These are phyloP conservation scores for Ceratocystis destructans DNA, from an alignment of 2,329 filamentous ascomycete species.

Conservation along the genomic window DNA sequence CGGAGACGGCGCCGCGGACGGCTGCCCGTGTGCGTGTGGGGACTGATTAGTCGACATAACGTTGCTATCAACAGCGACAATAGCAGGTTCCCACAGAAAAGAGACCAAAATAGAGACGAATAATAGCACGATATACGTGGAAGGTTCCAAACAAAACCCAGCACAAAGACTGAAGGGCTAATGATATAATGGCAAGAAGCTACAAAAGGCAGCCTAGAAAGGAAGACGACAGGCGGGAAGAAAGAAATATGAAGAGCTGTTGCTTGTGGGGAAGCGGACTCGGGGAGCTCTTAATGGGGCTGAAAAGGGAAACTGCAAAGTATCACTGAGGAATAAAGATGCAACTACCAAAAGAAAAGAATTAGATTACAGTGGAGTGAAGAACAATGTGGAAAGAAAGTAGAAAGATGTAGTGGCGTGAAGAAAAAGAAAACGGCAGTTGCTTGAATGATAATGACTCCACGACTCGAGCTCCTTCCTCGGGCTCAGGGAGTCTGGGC, in stretches of 20 bases:
- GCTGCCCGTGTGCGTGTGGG: not conserved
- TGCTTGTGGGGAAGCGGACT: not conserved
- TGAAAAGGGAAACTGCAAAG: not conserved
- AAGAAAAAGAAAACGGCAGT: slow-evolving; percentile 1
- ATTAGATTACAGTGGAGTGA: not conserved
- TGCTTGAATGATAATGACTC: not conserved
- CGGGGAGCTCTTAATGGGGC: not conserved
- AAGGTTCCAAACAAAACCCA: too few relatives aligned
- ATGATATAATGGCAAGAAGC: not conserved
- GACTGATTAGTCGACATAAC: slow-evolving; percentile 8
- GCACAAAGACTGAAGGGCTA: too few relatives aligned
- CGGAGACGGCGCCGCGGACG: slow-evolving; percentile 1
- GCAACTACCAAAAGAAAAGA: not conserved
- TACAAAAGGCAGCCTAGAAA: not conserved
- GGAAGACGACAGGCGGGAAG: not conserved
- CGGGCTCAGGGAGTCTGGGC: not conserved
- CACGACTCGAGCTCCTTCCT: not conserved
- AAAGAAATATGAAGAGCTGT: not conserved
- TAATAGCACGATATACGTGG: not conserved
- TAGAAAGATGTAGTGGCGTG: not conserved
- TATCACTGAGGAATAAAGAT: not conserved
- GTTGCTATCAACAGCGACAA: not conserved
- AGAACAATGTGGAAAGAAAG: not conserved
- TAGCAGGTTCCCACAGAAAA: not conserved
- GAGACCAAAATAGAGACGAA: not conserved